Percentiles rank a stretch among this genome's conserved stretches.
Evolutionary conservation across 2,329 filamentous ascomycete genomes (phyloP).

Genomic region (Aspergillus aculeatinus): DNA sequence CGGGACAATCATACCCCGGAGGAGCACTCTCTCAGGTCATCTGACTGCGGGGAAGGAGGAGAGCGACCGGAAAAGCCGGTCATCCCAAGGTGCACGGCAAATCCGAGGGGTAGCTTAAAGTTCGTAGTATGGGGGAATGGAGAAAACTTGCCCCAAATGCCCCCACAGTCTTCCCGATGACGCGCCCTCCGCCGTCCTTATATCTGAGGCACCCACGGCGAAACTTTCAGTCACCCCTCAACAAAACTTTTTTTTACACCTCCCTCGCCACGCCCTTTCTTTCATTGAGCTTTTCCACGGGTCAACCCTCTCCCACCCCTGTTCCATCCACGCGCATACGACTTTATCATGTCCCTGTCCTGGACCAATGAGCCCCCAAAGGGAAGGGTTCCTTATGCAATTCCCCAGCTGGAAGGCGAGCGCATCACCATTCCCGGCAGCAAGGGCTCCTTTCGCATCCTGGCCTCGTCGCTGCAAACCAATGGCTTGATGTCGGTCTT

Average conservation of each 20-base stretch:
- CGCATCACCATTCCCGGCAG: slow-evolving; percentile 54
- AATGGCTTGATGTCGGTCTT: slow-evolving; percentile 54
- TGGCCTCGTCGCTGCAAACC: slow-evolving; percentile 54
- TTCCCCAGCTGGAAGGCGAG: slow-evolving; percentile 53
- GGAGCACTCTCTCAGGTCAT: background rate
- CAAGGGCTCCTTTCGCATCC: slow-evolving; percentile 52
- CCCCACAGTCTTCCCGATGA: background rate
- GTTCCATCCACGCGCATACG: background rate
- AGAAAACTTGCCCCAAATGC: background rate
- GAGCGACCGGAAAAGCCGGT: slow-evolving; percentile 8
- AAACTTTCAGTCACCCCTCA: background rate
- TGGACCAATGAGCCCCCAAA: slow-evolving; percentile 38
- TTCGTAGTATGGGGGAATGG: background rate
- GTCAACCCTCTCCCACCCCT: background rate
- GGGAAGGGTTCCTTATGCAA: slow-evolving; percentile 45
- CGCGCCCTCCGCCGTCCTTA: background rate
- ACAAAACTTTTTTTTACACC: too few relatives aligned
- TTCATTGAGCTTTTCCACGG: background rate
- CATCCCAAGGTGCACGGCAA: slow-evolving; percentile 3
- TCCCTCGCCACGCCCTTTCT: background rate
- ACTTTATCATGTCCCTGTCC: slow-evolving; percentile 22
- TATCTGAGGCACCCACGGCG: background rate
- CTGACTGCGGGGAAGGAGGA: background rate
- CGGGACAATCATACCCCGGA: background rate
- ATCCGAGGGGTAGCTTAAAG: slow-evolving; percentile 3